Conservation (phyloP, 2,329 filamentous ascomycete genomes). For the Nigrograna mackinnonii region DNA sequence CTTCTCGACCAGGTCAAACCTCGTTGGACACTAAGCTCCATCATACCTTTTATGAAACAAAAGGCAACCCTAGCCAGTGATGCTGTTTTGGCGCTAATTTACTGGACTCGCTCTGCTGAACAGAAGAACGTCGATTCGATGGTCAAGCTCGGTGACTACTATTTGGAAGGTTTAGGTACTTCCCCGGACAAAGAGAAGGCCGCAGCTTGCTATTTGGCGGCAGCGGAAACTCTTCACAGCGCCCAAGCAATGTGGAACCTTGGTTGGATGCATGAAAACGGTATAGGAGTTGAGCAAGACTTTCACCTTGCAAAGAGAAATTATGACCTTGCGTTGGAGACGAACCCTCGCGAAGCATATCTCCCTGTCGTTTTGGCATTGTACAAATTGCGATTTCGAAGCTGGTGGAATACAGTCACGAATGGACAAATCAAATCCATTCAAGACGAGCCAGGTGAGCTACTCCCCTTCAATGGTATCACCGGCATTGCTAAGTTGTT, state of each 20-base stretch:
- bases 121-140: constrained; percentile 92
- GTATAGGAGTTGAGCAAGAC: constrained; percentile 88
- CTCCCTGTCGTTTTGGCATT: constrained; percentile 88
- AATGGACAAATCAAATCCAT: constrained; percentile 92
- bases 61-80: constrained; percentile 58
- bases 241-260: constrained; percentile 97
- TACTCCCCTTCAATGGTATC: neutral
- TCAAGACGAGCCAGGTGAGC: constrained; percentile 80
- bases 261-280: constrained; percentile 99
- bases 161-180: constrained; percentile 79
- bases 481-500: constrained; percentile 9
- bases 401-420: constrained; percentile 93
- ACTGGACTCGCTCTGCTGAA: constrained; percentile 93
- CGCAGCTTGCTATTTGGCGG: constrained; percentile 87
- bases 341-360: constrained; percentile 85
- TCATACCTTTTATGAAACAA: constrained; percentile 51
- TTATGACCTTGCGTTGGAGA: constrained; percentile 89
- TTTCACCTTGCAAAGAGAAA: constrained; percentile 96
- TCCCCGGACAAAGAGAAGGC: constrained; percentile 76
- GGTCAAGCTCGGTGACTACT: constrained; percentile 99
- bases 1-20: constrained; percentile 70
- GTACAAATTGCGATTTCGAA: constrained; percentile 80
- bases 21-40: constrained; percentile 55
- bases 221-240: constrained; percentile 87
- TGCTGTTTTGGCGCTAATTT: constrained; percentile 74